Conservation (phyloP, 2,329 filamentous ascomycete genomes). For the Ascochyta clinopodiicola region DNA sequence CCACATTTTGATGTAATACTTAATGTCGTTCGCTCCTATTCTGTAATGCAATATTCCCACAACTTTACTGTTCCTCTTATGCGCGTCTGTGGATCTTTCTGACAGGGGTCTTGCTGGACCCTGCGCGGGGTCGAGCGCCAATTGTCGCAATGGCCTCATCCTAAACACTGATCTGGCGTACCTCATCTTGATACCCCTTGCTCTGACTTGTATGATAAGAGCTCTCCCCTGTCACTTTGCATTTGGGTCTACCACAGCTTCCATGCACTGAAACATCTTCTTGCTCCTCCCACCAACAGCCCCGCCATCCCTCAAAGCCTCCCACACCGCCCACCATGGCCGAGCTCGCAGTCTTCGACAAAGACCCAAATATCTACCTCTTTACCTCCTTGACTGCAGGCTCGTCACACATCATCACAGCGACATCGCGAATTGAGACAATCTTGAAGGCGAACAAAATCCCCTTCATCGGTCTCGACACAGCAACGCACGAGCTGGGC, state of each 20-base stretch:
- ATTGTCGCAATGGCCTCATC: conserved; percentile 18
- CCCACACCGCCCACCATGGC: conserved; percentile 33
- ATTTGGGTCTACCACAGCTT: not conserved
- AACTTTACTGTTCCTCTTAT: conserved; percentile 19
- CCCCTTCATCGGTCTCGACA: conserved; percentile 89
- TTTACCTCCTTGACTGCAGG: conserved; percentile 96
- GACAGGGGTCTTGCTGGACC: conserved; percentile 7
- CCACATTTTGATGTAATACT: conserved; percentile 23
- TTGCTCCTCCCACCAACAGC: not conserved
- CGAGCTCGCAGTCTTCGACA: conserved; percentile 54
- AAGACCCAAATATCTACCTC: conserved; percentile 73
- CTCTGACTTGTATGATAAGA: not conserved
- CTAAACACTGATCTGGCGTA: conserved; percentile 15
- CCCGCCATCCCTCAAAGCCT: conserved; percentile 8
- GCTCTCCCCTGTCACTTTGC: not conserved
- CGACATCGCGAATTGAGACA: conserved; percentile 92
- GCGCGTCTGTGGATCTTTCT: conserved; percentile 8
- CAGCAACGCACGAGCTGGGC: conserved; percentile 87
- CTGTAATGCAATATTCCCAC: conserved; percentile 12
- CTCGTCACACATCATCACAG: conserved; percentile 94
- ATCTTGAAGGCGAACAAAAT: conserved; percentile 95
- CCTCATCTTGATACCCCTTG: conserved; percentile 16
- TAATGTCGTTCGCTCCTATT: conserved; percentile 28
- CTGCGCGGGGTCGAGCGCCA: conserved; percentile 15
- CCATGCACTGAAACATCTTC: not conserved